These are phyloP conservation scores for Xylariaceae sp. DNA, from an alignment of 2,329 filamentous ascomycete genomes.

Conservation along the genomic window DNA sequence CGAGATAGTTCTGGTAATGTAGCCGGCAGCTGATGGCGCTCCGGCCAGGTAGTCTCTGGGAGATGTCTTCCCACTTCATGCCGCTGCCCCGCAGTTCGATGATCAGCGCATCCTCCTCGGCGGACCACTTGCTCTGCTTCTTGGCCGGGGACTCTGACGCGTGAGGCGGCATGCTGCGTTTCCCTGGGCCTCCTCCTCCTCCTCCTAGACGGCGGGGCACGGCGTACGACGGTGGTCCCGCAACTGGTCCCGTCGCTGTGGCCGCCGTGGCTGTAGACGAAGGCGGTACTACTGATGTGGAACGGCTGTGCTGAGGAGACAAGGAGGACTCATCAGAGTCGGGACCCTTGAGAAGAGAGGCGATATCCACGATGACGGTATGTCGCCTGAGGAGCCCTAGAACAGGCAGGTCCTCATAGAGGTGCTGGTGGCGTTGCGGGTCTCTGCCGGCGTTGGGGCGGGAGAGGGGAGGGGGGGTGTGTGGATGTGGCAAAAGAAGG, in stretches of 20 bases:
- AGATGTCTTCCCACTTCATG: constrained; percentile 99
- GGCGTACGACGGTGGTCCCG: constrained; percentile 31
- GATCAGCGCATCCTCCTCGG: constrained; percentile 90
- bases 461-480: constrained; percentile 3
- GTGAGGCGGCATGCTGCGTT: constrained; percentile 58
- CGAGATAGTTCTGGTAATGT: constrained; percentile 96
- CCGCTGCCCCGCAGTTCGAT: constrained; percentile 87
- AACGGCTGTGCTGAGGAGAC: constrained; percentile 45
- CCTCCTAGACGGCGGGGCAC: constrained; percentile 29
- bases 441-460: constrained; percentile 18
- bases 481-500: constrained; percentile 8
- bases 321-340: constrained; percentile 72
- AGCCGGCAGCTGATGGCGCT: constrained; percentile 93
- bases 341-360: constrained; percentile 77
- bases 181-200: constrained; percentile 38
- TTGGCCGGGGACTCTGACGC: constrained; percentile 73
- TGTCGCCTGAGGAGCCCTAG: constrained; percentile 41
- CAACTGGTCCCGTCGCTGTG: constrained; percentile 35
- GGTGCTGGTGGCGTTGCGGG: constrained; percentile 18
- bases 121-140: constrained; percentile 96
- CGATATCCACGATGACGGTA: constrained; percentile 91
- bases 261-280: constrained; percentile 42
- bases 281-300: constrained; percentile 43
- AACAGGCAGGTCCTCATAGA: constrained; percentile 40
- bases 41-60: constrained; percentile 83